These are phyloP conservation scores for Solanum paucissectum DNA, from an alignment of 257 asterid genomes.

Conservation along the genomic window DNA sequence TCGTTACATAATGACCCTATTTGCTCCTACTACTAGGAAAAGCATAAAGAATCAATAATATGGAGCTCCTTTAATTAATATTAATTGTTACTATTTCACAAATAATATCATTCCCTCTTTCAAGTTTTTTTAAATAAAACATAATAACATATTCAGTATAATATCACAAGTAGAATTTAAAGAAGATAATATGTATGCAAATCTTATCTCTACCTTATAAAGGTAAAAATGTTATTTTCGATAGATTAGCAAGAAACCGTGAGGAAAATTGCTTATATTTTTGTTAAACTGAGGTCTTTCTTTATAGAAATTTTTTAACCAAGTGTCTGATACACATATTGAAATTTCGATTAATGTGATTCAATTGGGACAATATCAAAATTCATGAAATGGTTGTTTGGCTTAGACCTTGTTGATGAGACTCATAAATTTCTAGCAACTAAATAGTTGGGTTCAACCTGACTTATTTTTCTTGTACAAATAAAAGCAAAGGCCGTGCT, in stretches of 20 bases:
- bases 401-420: background rate
- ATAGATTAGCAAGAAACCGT: background rate
- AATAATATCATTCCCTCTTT: background rate
- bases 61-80: background rate
- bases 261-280: too few relatives aligned
- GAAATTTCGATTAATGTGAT: background rate
- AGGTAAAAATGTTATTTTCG: background rate
- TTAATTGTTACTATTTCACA: background rate
- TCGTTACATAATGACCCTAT: background rate
- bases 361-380: background rate
- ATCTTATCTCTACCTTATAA: background rate
- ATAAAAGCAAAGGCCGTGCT: background rate
- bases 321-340: too few relatives aligned
- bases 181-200: background rate
- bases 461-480: background rate
- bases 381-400: background rate
- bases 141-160: background rate
- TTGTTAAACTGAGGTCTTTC: background rate
- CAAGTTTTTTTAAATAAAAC: background rate
- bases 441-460: background rate
- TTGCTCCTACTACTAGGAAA: background rate
- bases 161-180: background rate
- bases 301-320: too few relatives aligned
- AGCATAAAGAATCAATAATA: background rate
- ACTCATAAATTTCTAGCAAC: background rate